Evolutionary conservation across 2,329 filamentous ascomycete genomes (phyloP), one percentile per base, ranked within the genome.

Genomic region (Lasiodiplodia sp.): DNA sequence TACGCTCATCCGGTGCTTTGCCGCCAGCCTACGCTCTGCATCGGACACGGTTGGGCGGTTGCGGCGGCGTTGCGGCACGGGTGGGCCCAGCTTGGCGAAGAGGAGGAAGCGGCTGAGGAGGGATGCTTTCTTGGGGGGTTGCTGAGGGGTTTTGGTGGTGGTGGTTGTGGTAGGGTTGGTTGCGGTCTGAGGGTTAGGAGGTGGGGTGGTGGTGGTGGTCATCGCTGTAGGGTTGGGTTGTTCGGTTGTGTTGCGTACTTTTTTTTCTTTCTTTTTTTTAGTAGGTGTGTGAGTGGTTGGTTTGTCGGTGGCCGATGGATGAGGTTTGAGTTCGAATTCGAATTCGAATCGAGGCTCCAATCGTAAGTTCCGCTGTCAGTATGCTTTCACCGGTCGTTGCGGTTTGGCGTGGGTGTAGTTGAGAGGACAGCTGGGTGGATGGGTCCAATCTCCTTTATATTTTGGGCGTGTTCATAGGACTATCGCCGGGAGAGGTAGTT

Each of bases 11-110:
- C 57, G 57, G 21, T 25, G 5, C 16, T 34, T 60, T 38, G 57
- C 23, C 21, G 57, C 57, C 12, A 60, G 37, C 12, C 14, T 23
- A 3, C 16, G 57, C 57, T 60, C 57, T 7, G 57, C 57, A 14
- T 60, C 57, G 37, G 6, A 21, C 16, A 7, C n/a, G 23, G 57
- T 47, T 23, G 37, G 7, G 57, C 57, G 57, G 57, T 23, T 16
- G 11, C 18, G 21, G 23, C 21, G 23, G 57, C 57, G 57, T 16
- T 60, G 57, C 6, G 57, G 57, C 11, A 60, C 7, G 38, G 57
- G 57, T 5, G 57, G 57, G 57, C 57, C 57, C 21, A 60, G 57
- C 23, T 47, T 60, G 57, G 57, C 57, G 57, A 60, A 60, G 57
- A 47, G 57, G 57, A 25, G 12, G 57, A 60, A 7, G 21, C 23